Percentiles rank a stretch among this genome's conserved stretches.
phyloP scores from a whole-genome alignment of 225 moss, liverwort and hornwort species.

The Anthoceros angustus region DNA sequence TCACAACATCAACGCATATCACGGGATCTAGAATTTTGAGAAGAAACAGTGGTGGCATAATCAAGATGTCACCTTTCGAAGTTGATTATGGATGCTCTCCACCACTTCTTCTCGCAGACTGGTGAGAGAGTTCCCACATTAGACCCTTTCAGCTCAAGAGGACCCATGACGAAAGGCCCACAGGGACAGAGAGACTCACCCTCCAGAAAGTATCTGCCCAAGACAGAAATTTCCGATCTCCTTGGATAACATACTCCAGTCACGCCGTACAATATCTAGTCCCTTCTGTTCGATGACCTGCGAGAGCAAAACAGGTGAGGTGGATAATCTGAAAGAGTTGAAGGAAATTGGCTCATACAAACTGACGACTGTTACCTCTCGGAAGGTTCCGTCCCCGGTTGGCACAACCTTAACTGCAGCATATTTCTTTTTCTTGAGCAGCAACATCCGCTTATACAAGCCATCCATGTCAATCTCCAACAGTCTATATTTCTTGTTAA shows the following conservation, averaged over 20 bases:
- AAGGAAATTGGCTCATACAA: background rate
- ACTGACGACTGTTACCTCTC: constrained; percentile 17
- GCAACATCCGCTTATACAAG: constrained; percentile 85
- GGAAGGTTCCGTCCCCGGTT: constrained; percentile 42
- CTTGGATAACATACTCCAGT: constrained; percentile 93
- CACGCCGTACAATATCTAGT: constrained; percentile 92
- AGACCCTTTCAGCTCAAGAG: background rate
- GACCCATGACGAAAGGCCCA: background rate
- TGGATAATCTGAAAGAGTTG: background rate
- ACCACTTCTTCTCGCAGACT: constrained; percentile 95
- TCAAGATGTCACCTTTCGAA: constrained; percentile 49
- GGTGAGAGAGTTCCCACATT: background rate
- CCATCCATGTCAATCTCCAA: constrained; percentile 97
- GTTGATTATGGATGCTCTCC: constrained; percentile 70
- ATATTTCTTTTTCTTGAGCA: constrained; percentile 96
- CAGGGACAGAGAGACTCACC: constrained; percentile 24
- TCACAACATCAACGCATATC: too few relatives aligned
- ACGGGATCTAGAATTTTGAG: too few relatives aligned
- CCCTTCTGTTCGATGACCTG: constrained; percentile 98
- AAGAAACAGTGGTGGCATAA: background rate
- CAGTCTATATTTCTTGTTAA: constrained; percentile 84
- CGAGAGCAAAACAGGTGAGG: background rate
- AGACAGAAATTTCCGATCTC: constrained; percentile 92
- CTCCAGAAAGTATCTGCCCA: constrained; percentile 77
- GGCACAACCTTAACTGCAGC: constrained; percentile 86